These are phyloP conservation scores for Neurospora crassa DNA, from an alignment of 2,329 filamentous ascomycete species.

Conservation along the genomic window DNA sequence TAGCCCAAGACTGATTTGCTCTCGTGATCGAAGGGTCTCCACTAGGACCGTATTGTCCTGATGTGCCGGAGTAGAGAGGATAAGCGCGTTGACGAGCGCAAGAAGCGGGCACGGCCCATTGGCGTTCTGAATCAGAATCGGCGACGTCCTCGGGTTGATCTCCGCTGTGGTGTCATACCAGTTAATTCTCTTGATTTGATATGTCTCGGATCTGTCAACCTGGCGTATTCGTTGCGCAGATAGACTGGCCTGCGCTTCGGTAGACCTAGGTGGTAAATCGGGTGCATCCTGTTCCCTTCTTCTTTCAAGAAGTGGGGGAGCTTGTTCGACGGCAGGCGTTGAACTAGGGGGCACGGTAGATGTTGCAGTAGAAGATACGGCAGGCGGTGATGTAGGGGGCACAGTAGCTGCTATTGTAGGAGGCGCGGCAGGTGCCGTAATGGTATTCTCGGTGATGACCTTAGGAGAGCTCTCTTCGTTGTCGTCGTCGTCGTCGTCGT, in stretches of 20 bases:
- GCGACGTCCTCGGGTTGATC: slow-evolving; percentile 63
- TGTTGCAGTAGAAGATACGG: not conserved
- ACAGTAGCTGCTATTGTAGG: not conserved
- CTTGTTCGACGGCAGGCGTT: not conserved
- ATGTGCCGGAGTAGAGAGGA: slow-evolving; percentile 65
- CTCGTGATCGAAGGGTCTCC: slow-evolving; percentile 66
- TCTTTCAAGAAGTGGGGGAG: slow-evolving; percentile 7
- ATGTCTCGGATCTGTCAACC: slow-evolving; percentile 58
- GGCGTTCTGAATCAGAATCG: slow-evolving; percentile 83
- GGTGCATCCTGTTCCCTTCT: slow-evolving; percentile 8
- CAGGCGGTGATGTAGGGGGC: not conserved
- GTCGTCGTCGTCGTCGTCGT: slow-evolving; percentile 17
- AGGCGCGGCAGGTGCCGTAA: slow-evolving; percentile 1
- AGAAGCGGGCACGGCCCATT: slow-evolving; percentile 93
- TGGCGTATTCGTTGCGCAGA: slow-evolving; percentile 29
- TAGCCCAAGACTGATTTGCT: slow-evolving; percentile 79
- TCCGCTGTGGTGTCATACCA: slow-evolving; percentile 62
- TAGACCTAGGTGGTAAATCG: slow-evolving; percentile 9
- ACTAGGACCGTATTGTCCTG: slow-evolving; percentile 59
- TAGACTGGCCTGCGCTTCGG: slow-evolving; percentile 5
- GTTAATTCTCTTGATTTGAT: slow-evolving; percentile 83
- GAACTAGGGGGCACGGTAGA: not conserved
- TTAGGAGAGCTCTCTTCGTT: slow-evolving; percentile 14
- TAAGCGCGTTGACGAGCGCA: slow-evolving; percentile 85
- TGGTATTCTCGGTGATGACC: not conserved